phyloP scores from a whole-genome alignment of 2,329 filamentous ascomycete genomes.

The Acrodontium crateriforme region DNA sequence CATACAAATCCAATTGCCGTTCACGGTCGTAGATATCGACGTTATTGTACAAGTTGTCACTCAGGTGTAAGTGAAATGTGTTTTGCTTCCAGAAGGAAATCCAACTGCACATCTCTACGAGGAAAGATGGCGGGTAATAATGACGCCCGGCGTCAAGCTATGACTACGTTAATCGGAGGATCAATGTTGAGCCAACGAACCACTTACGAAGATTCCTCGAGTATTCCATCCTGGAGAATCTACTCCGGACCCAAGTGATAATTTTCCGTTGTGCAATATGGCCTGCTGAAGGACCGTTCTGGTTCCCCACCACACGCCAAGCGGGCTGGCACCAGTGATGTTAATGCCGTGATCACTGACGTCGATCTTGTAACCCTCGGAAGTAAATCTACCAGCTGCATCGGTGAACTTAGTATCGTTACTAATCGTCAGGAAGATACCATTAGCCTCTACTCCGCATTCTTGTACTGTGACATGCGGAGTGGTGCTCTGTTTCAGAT shows the following conservation, averaged over 20 bases:
- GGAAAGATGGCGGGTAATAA: slow-evolving; percentile 41
- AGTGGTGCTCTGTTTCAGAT: slow-evolving; percentile 17
- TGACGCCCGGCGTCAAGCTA: slow-evolving; percentile 41
- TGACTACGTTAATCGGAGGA: neutral
- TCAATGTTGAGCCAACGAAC: neutral
- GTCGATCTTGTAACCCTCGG: slow-evolving; percentile 37
- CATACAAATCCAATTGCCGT: slow-evolving; percentile 37
- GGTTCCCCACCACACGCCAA: slow-evolving; percentile 46
- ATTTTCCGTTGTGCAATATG: slow-evolving; percentile 24
- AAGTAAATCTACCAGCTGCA: slow-evolving; percentile 32
- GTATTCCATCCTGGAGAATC: slow-evolving; percentile 37
- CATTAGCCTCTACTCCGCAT: slow-evolving; percentile 4
- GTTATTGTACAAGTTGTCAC: slow-evolving; percentile 42
- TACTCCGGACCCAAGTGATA: slow-evolving; percentile 30
- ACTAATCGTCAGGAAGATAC: slow-evolving; percentile 36
- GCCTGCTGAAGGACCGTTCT: slow-evolving; percentile 41
- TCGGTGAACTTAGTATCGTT: slow-evolving; percentile 29
- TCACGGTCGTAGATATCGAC: slow-evolving; percentile 35
- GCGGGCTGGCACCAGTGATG: slow-evolving; percentile 39
- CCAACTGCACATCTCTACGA: slow-evolving; percentile 45
- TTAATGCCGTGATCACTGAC: slow-evolving; percentile 28
- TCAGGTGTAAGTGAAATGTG: slow-evolving; percentile 44
- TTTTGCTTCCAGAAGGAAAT: slow-evolving; percentile 50
- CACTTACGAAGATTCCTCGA: slow-evolving; percentile 13
- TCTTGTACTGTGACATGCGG: too few relatives aligned